These are phyloP conservation scores for Pyricularia sp. DNA, from an alignment of 2,329 filamentous ascomycete species.

Conservation along the genomic window DNA sequence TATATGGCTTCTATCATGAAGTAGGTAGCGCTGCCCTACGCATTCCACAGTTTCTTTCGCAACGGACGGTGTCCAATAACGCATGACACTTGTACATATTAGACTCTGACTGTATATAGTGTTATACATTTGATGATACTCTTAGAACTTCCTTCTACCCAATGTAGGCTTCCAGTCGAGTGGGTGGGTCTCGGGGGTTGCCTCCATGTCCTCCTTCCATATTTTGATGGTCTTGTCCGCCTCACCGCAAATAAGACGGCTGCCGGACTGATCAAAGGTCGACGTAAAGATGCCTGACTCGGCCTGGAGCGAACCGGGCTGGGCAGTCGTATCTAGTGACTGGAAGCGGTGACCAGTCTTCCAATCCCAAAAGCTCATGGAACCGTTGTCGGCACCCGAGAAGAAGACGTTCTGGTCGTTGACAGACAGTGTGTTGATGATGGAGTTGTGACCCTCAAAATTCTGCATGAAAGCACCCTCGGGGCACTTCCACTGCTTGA, in stretches of 20 bases:
- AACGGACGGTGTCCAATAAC: background rate
- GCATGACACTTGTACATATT: background rate
- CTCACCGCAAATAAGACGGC: constrained; percentile 88
- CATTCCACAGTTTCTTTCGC: background rate
- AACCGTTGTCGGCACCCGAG: constrained; percentile 91
- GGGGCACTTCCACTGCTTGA: constrained; percentile 99
- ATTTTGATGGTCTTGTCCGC: constrained; percentile 98
- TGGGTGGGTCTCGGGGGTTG: constrained; percentile 85
- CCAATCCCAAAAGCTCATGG: constrained; percentile 98
- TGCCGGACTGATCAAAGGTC: constrained; percentile 80
- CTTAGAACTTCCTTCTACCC: constrained; percentile 64
- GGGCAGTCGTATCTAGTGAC: constrained; percentile 78
- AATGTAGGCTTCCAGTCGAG: constrained; percentile 84
- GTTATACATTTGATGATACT: constrained; percentile 1
- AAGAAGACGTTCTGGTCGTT: constrained; percentile 96
- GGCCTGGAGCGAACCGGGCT: constrained; percentile 87
- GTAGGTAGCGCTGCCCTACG: background rate
- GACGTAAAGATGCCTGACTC: constrained; percentile 93
- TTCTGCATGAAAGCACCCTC: constrained; percentile 99
- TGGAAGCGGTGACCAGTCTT: constrained; percentile 93
- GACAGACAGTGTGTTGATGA: constrained; percentile 88
- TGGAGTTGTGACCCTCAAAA: constrained; percentile 91
- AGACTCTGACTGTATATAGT: background rate
- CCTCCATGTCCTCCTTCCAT: constrained; percentile 88
- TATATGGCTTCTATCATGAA: too few relatives aligned